A percentile compares a stretch with the other conserved stretches of the same genome.
Conservation (phyloP, 352 stramenopile species). For the Globisporangium nagaii region DNA sequence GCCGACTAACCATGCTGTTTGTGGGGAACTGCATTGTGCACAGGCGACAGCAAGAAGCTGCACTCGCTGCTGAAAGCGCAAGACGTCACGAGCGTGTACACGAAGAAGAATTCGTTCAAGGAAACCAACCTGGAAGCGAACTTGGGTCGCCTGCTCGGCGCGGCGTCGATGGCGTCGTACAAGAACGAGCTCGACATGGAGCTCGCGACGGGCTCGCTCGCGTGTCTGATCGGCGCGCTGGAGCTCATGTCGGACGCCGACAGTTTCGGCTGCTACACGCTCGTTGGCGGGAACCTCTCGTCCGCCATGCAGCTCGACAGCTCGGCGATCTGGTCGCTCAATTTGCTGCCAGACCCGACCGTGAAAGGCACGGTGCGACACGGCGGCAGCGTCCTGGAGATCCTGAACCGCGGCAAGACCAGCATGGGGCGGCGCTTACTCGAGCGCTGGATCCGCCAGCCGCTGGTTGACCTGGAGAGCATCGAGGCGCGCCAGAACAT, state of each 20-base stretch:
- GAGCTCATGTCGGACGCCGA: conserved; percentile 66
- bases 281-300: conserved; percentile 58
- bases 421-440: conserved; percentile 91
- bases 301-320: conserved; percentile 92
- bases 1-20: not conserved
- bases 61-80: conserved; percentile 68
- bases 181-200: conserved; percentile 66
- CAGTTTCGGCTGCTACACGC: conserved; percentile 67
- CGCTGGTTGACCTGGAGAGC: conserved; percentile 82
- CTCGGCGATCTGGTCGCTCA: conserved; percentile 89
- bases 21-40: too few relatives aligned
- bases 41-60: conserved; percentile 78
- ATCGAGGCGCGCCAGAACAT: conserved; percentile 90
- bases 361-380: conserved; percentile 31
- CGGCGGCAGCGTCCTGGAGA: conserved; percentile 87
- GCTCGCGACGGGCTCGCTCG: conserved; percentile 58
- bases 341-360: conserved; percentile 83
- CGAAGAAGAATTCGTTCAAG: conserved; percentile 72
- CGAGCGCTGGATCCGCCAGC: conserved; percentile 97
- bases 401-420: conserved; percentile 95
- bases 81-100: conserved; percentile 45
- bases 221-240: conserved; percentile 60
- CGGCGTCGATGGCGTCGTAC: conserved; percentile 48
- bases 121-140: conserved; percentile 56
- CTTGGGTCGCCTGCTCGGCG: conserved; percentile 51